Percentiles rank a stretch among this genome's conserved stretches.
These are phyloP conservation scores for Pseudogymnoascus sp. DNA, from an alignment of 2,329 filamentous ascomycete species.

Conservation along the genomic window DNA sequence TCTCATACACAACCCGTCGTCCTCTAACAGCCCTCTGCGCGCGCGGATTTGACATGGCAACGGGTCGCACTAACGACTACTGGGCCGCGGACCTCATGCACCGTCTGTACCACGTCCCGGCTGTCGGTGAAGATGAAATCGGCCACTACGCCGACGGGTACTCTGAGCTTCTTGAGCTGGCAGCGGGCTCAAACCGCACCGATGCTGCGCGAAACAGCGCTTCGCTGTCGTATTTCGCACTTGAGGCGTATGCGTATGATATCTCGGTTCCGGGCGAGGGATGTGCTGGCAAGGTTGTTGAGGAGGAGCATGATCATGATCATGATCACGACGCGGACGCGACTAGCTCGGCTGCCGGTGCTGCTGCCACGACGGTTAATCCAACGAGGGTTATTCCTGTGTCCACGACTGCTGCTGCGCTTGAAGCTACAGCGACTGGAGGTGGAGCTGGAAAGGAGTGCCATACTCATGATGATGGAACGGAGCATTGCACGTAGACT, in stretches of 20 bases:
- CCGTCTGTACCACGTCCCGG: slow-evolving; percentile 54
- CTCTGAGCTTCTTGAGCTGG: slow-evolving; percentile 43
- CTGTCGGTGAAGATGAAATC: slow-evolving; percentile 49
- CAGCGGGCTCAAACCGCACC: slow-evolving; percentile 37
- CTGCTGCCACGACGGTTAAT: slow-evolving; percentile 11
- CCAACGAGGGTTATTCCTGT: slow-evolving; percentile 10
- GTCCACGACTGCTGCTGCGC: slow-evolving; percentile 14
- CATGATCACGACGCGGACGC: slow-evolving; percentile 12
- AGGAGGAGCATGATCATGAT: slow-evolving; percentile 9
- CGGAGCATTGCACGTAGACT: slow-evolving; percentile 30
- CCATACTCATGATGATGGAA: slow-evolving; percentile 34
- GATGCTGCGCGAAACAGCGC: slow-evolving; percentile 49
- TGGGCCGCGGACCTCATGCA: slow-evolving; percentile 61
- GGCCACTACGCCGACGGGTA: slow-evolving; percentile 56
- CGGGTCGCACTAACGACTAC: slow-evolving; percentile 48
- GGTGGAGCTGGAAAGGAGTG: slow-evolving; percentile 26
- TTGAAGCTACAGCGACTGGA: slow-evolving; percentile 12
- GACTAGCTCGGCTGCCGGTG: slow-evolving; percentile 11
- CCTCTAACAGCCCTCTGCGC: slow-evolving; percentile 52
- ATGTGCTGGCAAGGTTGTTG: slow-evolving; percentile 40
- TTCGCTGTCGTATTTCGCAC: slow-evolving; percentile 58
- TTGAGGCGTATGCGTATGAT: slow-evolving; percentile 58
- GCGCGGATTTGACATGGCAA: slow-evolving; percentile 52
- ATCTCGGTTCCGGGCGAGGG: slow-evolving; percentile 54
- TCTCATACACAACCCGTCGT: slow-evolving; percentile 49